Evolutionary conservation across 768 basidiomycete species (phyloP).

Genomic region (Mycena epipterygia): DNA sequence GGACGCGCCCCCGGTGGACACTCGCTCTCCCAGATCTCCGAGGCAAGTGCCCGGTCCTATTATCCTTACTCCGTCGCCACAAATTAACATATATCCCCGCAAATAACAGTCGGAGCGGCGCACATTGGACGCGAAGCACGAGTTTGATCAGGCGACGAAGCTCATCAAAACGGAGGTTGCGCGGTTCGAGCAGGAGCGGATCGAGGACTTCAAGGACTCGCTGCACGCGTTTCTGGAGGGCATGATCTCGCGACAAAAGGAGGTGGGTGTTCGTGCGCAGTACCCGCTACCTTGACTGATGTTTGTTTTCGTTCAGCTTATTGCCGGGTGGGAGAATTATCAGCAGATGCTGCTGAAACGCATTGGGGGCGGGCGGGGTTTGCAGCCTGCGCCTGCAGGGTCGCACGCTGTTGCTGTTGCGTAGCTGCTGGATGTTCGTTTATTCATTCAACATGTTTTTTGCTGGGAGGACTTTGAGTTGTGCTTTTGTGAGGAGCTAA

Average conservation of each 20-base stretch:
- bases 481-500: too few species aligned
- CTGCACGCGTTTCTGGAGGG: slow-evolving; percentile 89
- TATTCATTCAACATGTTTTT: background rate
- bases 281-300: slow-evolving; percentile 14
- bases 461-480: too few species aligned
- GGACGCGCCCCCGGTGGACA: slow-evolving; percentile 77
- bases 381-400: slow-evolving; percentile 17
- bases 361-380: slow-evolving; percentile 42
- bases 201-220: slow-evolving; percentile 92
- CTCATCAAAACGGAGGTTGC: slow-evolving; percentile 91
- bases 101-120: slow-evolving; percentile 88
- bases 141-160: slow-evolving; percentile 91
- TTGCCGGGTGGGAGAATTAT: slow-evolving; percentile 85
- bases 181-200: slow-evolving; percentile 92
- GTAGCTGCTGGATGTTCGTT: slow-evolving; percentile 2
- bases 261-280: slow-evolving; percentile 53
- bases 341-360: slow-evolving; percentile 78
- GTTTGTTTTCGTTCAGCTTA: slow-evolving; percentile 61
- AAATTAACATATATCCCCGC: slow-evolving; percentile 8
- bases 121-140: slow-evolving; percentile 84
- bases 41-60: slow-evolving; percentile 61
- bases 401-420: slow-evolving; percentile 19
- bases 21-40: slow-evolving; percentile 84
- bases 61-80: background rate
- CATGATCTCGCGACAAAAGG: slow-evolving; percentile 88